Evolutionary conservation across 495 filamentous ascomycete genomes (phyloP), one percentile per base, ranked within the genome.

Genomic region (Neurospora sp.): DNA sequence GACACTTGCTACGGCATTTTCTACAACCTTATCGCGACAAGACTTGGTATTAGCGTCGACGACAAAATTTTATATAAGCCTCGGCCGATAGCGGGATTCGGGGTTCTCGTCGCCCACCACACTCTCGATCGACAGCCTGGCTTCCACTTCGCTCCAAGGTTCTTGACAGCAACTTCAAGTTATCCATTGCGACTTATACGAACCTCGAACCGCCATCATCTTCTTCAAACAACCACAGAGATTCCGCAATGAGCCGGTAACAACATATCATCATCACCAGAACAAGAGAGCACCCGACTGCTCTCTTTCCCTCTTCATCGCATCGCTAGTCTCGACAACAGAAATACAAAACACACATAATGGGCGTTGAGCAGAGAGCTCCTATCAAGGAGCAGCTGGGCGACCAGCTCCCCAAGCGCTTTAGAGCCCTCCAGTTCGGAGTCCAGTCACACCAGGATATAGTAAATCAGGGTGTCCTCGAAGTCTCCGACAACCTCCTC

Each of bases 401-500:
- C 59, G 93, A 97, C 81, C 88, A 89, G 74, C 83, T 92, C 8
- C 94, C 94, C 7, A 96, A 97, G 86, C 87, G 93, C 73, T 96
- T 99, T 82, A 94, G 92, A 78, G 90, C 94, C 78, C 85, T 99
- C 76, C 92, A 96, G 78, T 99, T 99, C 80, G 96, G 96, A 76
- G 91, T 98, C 72, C 87, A 95, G 91, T 93, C 94, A 20, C 92
- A 90, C 73, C 91, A 97, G 79, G 94, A 98, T 76, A 97, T 98
- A 73, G 91, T 96, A 70, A 94, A 93, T 76, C 96, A 99, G 82
- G 92, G 90, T 75, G 93, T 97, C 38, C 86, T 98, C 71, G 94
- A 97, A 81, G 92, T 99, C 65, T 94, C 92, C 9, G 93, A 97
- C 79, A 87, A 94, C 77, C 89, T 93, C 79, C 88, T 99, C 71